A percentile compares a stretch with the other conserved stretches of the same genome.
Conservation (phyloP, 495 filamentous ascomycete species). For the Paragyromitra xinjiangensis region DNA sequence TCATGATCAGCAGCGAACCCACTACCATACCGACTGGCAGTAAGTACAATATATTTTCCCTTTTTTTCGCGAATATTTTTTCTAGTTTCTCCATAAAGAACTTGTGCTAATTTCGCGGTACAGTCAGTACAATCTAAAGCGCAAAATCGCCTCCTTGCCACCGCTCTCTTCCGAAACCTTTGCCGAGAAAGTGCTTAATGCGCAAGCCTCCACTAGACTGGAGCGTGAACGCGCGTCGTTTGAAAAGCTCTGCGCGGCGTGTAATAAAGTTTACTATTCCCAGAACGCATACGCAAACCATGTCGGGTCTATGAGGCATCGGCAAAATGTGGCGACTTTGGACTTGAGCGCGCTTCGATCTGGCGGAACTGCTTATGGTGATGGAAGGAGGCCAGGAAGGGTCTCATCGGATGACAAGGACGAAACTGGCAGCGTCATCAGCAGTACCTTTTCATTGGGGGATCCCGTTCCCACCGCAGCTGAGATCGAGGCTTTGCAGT, state of each 20-base stretch:
- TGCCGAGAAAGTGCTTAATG: conserved; percentile 94
- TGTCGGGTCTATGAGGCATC: conserved; percentile 88
- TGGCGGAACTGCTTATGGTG: conserved; percentile 53
- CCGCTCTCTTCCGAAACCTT: conserved; percentile 93
- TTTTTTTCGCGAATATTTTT: background rate
- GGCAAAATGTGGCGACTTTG: conserved; percentile 68
- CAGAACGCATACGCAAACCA: conserved; percentile 96
- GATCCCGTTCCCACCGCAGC: conserved; percentile 71
- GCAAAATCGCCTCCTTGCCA: conserved; percentile 88
- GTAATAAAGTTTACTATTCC: conserved; percentile 92
- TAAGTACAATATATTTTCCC: conserved; percentile 63
- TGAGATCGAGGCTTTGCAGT: conserved; percentile 65
- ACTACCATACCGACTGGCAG: conserved; percentile 99
- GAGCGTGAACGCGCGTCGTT: conserved; percentile 89
- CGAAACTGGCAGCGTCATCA: conserved; percentile 84
- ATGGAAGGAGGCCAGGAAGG: conserved; percentile 54
- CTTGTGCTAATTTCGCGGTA: conserved; percentile 12
- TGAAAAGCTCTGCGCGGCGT: conserved; percentile 80
- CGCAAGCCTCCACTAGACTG: conserved; percentile 80
- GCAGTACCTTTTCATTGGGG: conserved; percentile 89
- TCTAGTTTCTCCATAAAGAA: conserved; percentile 3
- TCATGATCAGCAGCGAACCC: conserved; percentile 88
- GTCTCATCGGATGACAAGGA: conserved; percentile 64
- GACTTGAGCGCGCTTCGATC: conserved; percentile 56
- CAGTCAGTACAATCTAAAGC: conserved; percentile 97